These are phyloP conservation scores for Rhodotorula sphaerocarpa DNA, from an alignment of 768 basidiomycete species.

Conservation along the genomic window DNA sequence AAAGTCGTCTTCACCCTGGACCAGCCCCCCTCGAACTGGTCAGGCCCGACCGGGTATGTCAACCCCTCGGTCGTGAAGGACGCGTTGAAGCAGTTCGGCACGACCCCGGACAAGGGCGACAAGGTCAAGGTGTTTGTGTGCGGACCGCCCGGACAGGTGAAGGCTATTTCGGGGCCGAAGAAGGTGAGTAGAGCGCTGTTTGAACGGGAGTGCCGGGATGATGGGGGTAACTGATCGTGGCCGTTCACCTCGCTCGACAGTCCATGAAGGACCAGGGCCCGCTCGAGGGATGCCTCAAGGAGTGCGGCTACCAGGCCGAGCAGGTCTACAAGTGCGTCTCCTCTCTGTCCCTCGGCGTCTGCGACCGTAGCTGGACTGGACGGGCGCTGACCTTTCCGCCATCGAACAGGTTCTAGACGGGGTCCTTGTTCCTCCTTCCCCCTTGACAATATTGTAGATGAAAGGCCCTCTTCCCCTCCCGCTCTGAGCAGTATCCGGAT, in stretches of 20 bases:
- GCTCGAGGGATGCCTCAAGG: conserved; percentile 53
- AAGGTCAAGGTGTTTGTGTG: conserved; percentile 86
- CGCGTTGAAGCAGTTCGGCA: conserved; percentile 44
- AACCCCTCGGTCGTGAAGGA: conserved; percentile 63
- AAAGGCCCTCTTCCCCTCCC: too few relatives aligned
- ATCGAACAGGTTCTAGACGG: too few relatives aligned
- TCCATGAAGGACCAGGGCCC: conserved; percentile 36
- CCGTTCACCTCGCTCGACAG: background rate
- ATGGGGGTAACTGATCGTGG: background rate
- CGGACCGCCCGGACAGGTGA: conserved; percentile 81
- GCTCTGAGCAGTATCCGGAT: too few relatives aligned
- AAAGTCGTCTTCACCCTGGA: conserved; percentile 81
- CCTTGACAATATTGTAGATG: too few relatives aligned
- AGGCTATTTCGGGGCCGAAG: conserved; percentile 80
- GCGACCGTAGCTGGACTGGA: too few relatives aligned
- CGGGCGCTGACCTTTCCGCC: too few relatives aligned
- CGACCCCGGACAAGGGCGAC: conserved; percentile 46
- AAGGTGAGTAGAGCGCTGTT: conserved; percentile 49
- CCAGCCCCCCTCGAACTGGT: conserved; percentile 63
- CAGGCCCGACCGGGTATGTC: conserved; percentile 63
- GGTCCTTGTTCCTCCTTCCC: too few relatives aligned
- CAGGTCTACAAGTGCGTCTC: conserved; percentile 52
- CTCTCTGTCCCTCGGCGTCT: background rate
- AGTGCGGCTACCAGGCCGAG: conserved; percentile 71
- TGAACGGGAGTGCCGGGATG: too few relatives aligned